Evolutionary conservation across 1,284 basidiomycete genomes (phyloP).

Genomic region (Ceratobasidium theobromae): DNA sequence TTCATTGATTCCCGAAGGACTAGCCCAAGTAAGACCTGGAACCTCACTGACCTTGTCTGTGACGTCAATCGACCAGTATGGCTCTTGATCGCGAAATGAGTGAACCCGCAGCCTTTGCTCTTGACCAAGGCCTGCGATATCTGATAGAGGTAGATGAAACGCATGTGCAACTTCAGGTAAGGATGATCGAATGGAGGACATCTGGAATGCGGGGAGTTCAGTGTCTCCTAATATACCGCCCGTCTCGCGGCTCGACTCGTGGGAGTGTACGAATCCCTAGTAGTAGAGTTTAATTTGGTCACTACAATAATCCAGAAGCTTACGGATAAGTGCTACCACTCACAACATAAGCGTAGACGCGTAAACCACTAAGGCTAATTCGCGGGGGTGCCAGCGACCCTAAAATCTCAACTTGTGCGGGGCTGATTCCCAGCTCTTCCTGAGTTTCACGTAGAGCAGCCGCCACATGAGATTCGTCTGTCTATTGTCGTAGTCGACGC

Average conservation of each 20-base stretch:
- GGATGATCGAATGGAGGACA: constrained; percentile 57
- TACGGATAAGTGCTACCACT: constrained; percentile 41
- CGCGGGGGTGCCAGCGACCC: constrained; percentile 65
- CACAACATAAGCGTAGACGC: constrained; percentile 75
- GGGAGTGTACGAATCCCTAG: constrained; percentile 64
- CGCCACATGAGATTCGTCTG: constrained; percentile 55
- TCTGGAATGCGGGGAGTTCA: constrained; percentile 61
- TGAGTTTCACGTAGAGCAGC: constrained; percentile 69
- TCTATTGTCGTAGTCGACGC: constrained; percentile 45
- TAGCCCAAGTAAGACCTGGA: constrained; percentile 36
- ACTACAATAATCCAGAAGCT: constrained; percentile 5
- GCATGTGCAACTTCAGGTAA: constrained; percentile 63
- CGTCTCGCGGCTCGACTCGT: constrained; percentile 23
- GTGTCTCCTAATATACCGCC: constrained; percentile 41
- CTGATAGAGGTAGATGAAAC: constrained; percentile 67
- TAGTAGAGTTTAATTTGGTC: constrained; percentile 19
- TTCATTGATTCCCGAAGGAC: constrained; percentile 44
- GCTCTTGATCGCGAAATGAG: constrained; percentile 56
- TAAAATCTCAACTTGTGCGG: constrained; percentile 61
- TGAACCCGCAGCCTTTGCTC: constrained; percentile 52
- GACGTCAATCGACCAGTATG: constrained; percentile 70
- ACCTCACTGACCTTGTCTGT: constrained; percentile 55
- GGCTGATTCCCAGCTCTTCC: constrained; percentile 68
- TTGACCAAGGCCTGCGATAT: constrained; percentile 51
- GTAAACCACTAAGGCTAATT: constrained; percentile 57